A percentile compares a stretch with the other conserved stretches of the same genome.
Evolutionary conservation across 352 stramenopile genomes (phyloP).

Genomic region (Globisporangium cystogenes): DNA sequence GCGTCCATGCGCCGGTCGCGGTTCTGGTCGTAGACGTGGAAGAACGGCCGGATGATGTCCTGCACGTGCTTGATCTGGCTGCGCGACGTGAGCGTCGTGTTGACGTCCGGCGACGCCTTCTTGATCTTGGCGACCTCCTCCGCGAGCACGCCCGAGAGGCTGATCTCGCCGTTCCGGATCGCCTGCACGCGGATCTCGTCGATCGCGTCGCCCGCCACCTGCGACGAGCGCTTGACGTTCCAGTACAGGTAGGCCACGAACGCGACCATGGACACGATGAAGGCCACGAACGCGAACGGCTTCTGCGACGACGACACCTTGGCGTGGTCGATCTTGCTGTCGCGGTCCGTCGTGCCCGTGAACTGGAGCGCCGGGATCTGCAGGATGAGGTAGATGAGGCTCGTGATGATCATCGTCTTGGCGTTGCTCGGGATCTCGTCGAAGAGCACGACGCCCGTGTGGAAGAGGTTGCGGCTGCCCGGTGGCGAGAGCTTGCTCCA

Average conservation of each 20-base stretch:
- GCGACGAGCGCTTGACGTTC: constrained; percentile 82
- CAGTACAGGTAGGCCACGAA: constrained; percentile 92
- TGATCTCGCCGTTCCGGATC: constrained; percentile 71
- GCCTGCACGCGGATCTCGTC: constrained; percentile 67
- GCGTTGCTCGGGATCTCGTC: constrained; percentile 87
- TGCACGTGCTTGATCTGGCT: constrained; percentile 77
- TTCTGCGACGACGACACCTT: constrained; percentile 81
- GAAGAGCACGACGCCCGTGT: constrained; percentile 78
- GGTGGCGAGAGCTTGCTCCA: constrained; percentile 86
- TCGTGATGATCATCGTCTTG: constrained; percentile 90
- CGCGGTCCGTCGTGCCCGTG: constrained; percentile 59
- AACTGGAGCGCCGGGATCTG: constrained; percentile 91
- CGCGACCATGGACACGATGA: constrained; percentile 85
- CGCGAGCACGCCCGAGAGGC: constrained; percentile 68
- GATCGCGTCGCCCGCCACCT: constrained; percentile 58
- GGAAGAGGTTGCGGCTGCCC: constrained; percentile 48
- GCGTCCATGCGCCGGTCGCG: constrained; percentile 85
- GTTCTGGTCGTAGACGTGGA: constrained; percentile 92
- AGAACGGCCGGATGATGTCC: constrained; percentile 91
- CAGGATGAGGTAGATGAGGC: constrained; percentile 95
- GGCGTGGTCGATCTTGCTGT: constrained; percentile 59
- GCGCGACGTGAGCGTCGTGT: constrained; percentile 48
- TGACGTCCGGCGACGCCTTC: constrained; percentile 23
- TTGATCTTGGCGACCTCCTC: constrained; percentile 76
- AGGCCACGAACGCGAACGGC: constrained; percentile 85